Evolutionary conservation across 768 basidiomycete genomes (phyloP).

Genomic region (Boletus reticulatus): DNA sequence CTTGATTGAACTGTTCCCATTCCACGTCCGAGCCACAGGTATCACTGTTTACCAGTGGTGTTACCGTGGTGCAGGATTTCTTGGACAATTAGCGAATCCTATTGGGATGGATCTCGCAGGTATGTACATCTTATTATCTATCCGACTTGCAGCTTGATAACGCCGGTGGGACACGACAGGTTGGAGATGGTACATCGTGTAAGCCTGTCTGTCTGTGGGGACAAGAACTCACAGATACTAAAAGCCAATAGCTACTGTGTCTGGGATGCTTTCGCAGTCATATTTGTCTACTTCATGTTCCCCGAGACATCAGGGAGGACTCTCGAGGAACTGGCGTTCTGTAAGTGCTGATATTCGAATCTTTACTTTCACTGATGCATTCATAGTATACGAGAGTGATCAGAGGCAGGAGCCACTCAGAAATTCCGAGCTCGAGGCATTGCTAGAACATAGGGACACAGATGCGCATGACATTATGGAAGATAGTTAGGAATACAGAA

Average conservation of each 20-base stretch:
- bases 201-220: not conserved
- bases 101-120: conserved; percentile 14
- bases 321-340: conserved; percentile 27
- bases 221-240: not conserved
- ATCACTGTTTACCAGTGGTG: conserved; percentile 61
- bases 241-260: not conserved
- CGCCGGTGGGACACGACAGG: not conserved
- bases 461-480: not conserved
- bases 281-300: not conserved
- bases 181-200: conserved; percentile 17
- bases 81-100: conserved; percentile 11
- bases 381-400: conserved; percentile 2
- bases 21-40: conserved; percentile 57
- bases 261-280: not conserved
- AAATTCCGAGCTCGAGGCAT: not conserved
- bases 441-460: not conserved
- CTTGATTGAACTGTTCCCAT: conserved; percentile 64
- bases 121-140: not conserved
- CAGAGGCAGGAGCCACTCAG: not conserved
- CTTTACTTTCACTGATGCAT: too few species aligned
- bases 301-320: not conserved
- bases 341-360: conserved; percentile 1
- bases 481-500: not conserved
- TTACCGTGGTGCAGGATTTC: conserved; percentile 35
- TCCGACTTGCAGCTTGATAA: not conserved